Evolutionary conservation across 2,329 filamentous ascomycete genomes (phyloP).

Genomic region (Sclerotinia sclerotiorum): DNA sequence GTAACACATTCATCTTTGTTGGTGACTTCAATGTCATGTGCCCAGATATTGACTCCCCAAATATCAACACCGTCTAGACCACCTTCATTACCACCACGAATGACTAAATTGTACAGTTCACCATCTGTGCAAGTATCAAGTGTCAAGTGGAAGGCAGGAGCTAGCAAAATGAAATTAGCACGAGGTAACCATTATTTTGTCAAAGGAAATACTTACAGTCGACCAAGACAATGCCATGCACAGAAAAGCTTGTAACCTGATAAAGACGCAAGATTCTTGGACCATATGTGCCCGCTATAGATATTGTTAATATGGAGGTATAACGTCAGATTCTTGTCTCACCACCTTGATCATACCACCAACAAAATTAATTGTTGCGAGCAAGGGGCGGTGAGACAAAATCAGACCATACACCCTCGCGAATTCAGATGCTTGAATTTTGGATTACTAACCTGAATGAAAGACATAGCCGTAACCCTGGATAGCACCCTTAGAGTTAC

Average conservation of each 20-base stretch:
- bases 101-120: constrained; percentile 56
- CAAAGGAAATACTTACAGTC: constrained; percentile 26
- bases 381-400: no score
- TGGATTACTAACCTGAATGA: constrained; percentile 40
- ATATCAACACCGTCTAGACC: constrained; percentile 58
- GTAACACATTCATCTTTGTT: constrained; percentile 64
- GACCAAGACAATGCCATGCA: constrained; percentile 34
- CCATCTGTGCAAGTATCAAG: constrained; percentile 52
- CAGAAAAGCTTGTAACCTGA: constrained; percentile 31
- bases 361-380: no score
- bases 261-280: constrained; percentile 32
- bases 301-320: not conserved
- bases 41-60: constrained; percentile 54
- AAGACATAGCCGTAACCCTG: constrained; percentile 54
- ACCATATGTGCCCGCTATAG: constrained; percentile 24
- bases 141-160: constrained; percentile 45
- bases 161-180: constrained; percentile 25
- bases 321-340: no score
- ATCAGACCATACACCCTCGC: no score
- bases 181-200: not conserved
- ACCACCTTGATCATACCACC: no score
- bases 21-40: constrained; percentile 60
- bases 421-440: not conserved
- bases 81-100: constrained; percentile 52
- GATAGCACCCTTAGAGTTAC: constrained; percentile 51